Base-by-base conservation (phyloP, 306 rosid genomes). In the Morella rubra region DNA sequence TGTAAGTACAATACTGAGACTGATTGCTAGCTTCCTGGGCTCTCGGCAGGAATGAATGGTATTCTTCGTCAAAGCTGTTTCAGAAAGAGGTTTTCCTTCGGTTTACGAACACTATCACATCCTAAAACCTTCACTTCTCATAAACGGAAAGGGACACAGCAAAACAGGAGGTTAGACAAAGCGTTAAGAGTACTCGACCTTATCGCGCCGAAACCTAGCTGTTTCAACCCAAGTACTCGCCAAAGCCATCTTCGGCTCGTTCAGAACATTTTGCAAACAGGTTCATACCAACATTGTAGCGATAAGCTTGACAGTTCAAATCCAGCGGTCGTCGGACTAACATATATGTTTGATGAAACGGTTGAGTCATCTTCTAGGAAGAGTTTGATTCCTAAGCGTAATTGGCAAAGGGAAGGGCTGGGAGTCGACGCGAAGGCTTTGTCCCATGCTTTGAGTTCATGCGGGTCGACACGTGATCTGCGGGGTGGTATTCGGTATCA, bases 401-500 rank as follows among this genome's bases (percentile, higher is more conserved):
- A 50, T 37, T 55, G 24, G 15, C 47, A n/a, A 76, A 81, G 76
- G 70, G 86, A 84, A 75, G 79, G 78, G 37, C 54, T 66, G 13
- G 74, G 67, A 37, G 66, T 86, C 54, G 89, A 87, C 52, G 91
- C 86, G 8, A 73, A 74, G 24, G 79, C 84, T 49, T 80, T 94
- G 79, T 94, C 96, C 14, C 82, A 68, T 44, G 87, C 78, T 55
- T 59, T 89, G 81, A 87, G 93, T 51, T 84, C 71, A 10, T 86
- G 94, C 82, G 87, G 87, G 55, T 87, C 84, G 16, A 69, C 55
- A 22, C 87, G 87, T 56, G 80, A 94, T 58, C 77, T 85, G 32
- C 70, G 40, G 9, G 91, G 89, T 10, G 96, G 96, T 6, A 67
- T 86, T 87, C 96, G 80, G 15, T 85, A 89, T 81, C 98, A 94